A percentile compares a stretch with the other conserved stretches of the same genome.
These are phyloP conservation scores for Pichia sp. DNA, from an alignment of 1,139 yeast species.

Conservation along the genomic window DNA sequence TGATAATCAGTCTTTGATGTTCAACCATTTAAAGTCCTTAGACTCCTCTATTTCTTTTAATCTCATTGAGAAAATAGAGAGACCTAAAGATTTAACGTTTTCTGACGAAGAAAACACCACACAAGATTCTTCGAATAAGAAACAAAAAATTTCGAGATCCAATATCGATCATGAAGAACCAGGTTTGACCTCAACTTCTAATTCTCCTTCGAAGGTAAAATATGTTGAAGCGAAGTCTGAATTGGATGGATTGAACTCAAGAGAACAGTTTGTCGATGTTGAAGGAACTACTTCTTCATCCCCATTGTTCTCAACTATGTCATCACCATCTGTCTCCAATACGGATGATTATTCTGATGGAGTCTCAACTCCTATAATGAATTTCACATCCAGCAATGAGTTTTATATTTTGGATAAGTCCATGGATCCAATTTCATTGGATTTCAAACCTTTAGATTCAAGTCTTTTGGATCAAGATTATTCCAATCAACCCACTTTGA, in stretches of 20 bases:
- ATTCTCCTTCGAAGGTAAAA: too few relatives aligned
- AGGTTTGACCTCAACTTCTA: too few relatives aligned
- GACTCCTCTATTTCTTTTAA: constrained; percentile 11
- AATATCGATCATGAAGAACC: too few relatives aligned
- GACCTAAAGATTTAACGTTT: constrained; percentile 24
- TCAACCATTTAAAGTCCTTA: constrained; percentile 16
- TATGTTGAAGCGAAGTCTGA: too few relatives aligned
- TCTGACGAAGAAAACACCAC: constrained; percentile 11
- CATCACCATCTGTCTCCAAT: neutral
- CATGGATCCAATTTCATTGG: too few relatives aligned
- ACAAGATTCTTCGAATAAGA: neutral
- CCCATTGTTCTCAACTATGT: neutral
- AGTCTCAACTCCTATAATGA: neutral
- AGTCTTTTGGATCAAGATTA: constrained; percentile 23
- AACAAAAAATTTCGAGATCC: constrained; percentile 3
- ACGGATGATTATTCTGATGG: neutral
- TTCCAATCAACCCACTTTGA: constrained; percentile 12
- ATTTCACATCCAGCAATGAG: neutral
- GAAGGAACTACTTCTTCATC: neutral
- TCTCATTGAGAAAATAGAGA: constrained; percentile 14
- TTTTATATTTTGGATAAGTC: too few relatives aligned
- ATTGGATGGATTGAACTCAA: too few relatives aligned
- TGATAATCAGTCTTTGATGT: constrained; percentile 22
- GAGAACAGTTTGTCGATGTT: too few relatives aligned
- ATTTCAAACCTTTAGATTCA: neutral